phyloP scores from a whole-genome alignment of 495 filamentous ascomycete genomes.

The Niebla homalea region DNA sequence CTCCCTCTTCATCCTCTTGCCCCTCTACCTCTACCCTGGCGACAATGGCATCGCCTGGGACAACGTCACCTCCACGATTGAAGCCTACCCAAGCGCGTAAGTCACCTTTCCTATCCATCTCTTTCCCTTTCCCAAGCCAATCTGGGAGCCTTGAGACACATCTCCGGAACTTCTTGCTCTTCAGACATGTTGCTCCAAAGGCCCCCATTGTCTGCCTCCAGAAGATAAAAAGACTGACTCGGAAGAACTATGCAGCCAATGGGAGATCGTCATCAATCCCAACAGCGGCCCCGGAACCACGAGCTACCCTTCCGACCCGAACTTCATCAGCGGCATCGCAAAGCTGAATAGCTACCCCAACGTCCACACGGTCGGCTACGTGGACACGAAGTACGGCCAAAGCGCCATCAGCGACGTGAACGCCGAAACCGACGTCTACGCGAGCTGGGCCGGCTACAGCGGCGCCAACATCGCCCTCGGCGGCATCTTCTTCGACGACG shows the following conservation, averaged over 20 bases:
- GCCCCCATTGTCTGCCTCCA: too few species aligned
- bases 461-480: conserved; percentile 23
- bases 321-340: conserved; percentile 24
- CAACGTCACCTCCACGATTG: conserved; percentile 24
- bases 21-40: conserved; percentile 37
- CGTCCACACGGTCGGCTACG: conserved; percentile 35
- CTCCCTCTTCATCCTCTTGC: conserved; percentile 1
- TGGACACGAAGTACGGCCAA: conserved; percentile 26
- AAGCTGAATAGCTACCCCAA: conserved; percentile 31
- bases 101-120: too few species aligned
- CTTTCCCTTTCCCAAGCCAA: too few species aligned
- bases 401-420: conserved; percentile 20
- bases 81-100: conserved; percentile 21
- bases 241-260: conserved; percentile 1
- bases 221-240: too few species aligned
- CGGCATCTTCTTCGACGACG: conserved; percentile 39
- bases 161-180: too few species aligned
- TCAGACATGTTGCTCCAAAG: too few species aligned
- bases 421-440: conserved; percentile 29
- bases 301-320: conserved; percentile 17
- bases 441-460: conserved; percentile 24
- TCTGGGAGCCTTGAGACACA: too few species aligned
- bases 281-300: conserved; percentile 29
- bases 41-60: conserved; percentile 26
- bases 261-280: conserved; percentile 35